Evolutionary conservation across 768 basidiomycete genomes (phyloP).

Genomic region (Daedalea quercina): DNA sequence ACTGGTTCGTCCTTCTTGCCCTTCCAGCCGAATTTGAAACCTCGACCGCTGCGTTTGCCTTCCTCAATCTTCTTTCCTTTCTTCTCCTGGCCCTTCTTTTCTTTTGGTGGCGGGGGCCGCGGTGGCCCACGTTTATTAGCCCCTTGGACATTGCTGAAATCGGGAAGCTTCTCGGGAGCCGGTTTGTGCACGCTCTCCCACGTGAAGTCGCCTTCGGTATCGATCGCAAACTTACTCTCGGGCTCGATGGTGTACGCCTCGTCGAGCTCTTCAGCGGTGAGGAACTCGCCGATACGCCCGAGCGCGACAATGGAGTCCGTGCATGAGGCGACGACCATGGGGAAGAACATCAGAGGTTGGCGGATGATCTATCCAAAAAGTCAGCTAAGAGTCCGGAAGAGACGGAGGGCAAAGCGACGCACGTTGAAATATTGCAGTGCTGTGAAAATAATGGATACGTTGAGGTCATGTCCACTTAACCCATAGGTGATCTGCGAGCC

Average conservation of each 20-base stretch:
- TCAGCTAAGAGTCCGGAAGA: constrained; percentile 6
- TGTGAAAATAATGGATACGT: constrained; percentile 73
- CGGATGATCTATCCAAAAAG: constrained; percentile 40
- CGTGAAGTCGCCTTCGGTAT: constrained; percentile 62
- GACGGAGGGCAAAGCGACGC: constrained; percentile 32
- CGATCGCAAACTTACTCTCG: constrained; percentile 52
- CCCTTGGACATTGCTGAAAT: not conserved
- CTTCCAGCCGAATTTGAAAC: not conserved
- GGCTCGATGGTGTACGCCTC: constrained; percentile 51
- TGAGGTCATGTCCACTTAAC: constrained; percentile 51
- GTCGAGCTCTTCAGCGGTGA: constrained; percentile 74
- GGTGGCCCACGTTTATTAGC: constrained; percentile 24
- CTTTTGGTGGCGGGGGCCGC: not conserved
- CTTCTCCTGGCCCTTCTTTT: constrained; percentile 14
- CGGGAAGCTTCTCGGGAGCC: not conserved
- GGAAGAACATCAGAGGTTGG: constrained; percentile 50
- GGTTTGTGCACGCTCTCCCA: constrained; percentile 67
- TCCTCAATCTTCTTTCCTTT: constrained; percentile 11
- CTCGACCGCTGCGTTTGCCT: not conserved
- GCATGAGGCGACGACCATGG: constrained; percentile 42
- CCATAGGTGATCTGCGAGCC: constrained; percentile 59
- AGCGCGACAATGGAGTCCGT: constrained; percentile 79
- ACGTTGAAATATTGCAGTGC: constrained; percentile 84
- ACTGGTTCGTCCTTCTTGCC: constrained; percentile 12
- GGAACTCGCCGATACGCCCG: constrained; percentile 70